Base-by-base conservation (phyloP, 2,329 filamentous ascomycete genomes). In the Cytospora schulzeri region DNA sequence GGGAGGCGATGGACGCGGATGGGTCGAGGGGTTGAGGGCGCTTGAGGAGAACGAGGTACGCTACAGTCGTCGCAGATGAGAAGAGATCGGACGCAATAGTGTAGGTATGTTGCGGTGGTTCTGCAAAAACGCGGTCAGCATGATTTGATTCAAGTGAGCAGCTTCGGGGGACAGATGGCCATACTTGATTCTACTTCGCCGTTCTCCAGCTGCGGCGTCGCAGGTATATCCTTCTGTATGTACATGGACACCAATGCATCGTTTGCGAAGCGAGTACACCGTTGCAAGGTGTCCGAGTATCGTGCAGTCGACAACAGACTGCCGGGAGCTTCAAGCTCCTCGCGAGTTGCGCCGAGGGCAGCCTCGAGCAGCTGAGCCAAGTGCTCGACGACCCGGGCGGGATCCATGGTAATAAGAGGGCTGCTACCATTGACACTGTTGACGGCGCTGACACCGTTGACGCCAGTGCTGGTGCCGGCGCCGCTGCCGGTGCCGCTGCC, bases 221-320 rank as follows among this genome's bases (percentile, higher is more conserved):
- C 80, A 60, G 85, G 78, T 69, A 89, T 75, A 74, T 94, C 92
- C 79, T 97, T 97, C 75, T 95, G 91, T 68, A 97, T 89, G 78
- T 98, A 98, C 68, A 99, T 82, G 62, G 91, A 92, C 68, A 90
- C 88, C 79, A 97, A 92, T 65, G 90, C 84, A 78, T 99, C 96
- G 67, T 88, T 88, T 65, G 93, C 93, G 78, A 98, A 98, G 72
- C 93, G 90, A 70, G 88, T 88, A 77, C 94, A 97, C 80, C 92
- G 87, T 74, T 93, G 88, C 63, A 96, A 80, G 8, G 95, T 97
- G 71, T 98, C 94, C 61, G 83, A 80, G 70, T 92, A 85, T 70
- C 84, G 86, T 64, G 83, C 78, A 72, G 88, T 83, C 65, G 93
- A 92, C 67, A 99, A 83, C 77, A 99, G 82, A 80, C 92, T 97